A percentile compares a stretch with the other conserved stretches of the same genome.
Conservation (phyloP, 2,329 filamentous ascomycete species). For the Aphanocladium album region DNA sequence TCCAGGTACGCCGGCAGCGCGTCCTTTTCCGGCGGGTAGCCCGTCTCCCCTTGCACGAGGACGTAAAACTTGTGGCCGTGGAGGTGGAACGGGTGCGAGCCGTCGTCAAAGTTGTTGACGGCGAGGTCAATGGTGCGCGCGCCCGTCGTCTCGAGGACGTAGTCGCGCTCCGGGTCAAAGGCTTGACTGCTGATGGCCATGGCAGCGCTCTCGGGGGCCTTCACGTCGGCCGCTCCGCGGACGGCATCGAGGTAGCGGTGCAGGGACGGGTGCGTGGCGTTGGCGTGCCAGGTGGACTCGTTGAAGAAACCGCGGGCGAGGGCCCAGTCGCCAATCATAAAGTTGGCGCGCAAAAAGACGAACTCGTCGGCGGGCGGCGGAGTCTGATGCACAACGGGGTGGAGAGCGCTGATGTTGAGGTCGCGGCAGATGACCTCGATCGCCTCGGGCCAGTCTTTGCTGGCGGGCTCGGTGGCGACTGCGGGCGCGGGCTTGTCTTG, state of each 20-base stretch:
- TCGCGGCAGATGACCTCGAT: constrained; percentile 47
- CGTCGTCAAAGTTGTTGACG: constrained; percentile 56
- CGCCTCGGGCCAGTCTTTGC: constrained; percentile 45
- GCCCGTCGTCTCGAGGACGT: constrained; percentile 46
- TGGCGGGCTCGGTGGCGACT: constrained; percentile 26
- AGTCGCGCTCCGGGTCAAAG: constrained; percentile 28
- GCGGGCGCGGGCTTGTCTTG: not conserved
- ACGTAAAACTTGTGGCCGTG: constrained; percentile 57
- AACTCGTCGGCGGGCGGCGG: constrained; percentile 34
- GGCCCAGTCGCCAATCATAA: constrained; percentile 50
- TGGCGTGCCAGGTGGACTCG: constrained; percentile 41
- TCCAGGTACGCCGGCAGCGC: constrained; percentile 23
- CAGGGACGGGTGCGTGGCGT: constrained; percentile 30
- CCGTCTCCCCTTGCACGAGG: constrained; percentile 25
- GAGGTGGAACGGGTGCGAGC: constrained; percentile 44
- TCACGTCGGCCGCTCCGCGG: too few relatives aligned
- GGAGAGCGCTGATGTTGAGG: constrained; percentile 44
- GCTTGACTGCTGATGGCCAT: constrained; percentile 26
- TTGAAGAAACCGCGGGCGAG: constrained; percentile 53
- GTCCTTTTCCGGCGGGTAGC: constrained; percentile 28
- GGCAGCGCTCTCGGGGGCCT: not conserved
- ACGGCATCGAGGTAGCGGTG: constrained; percentile 29
- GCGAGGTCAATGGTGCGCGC: constrained; percentile 51
- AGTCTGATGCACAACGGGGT: constrained; percentile 31
- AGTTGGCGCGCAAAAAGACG: constrained; percentile 46